phyloP scores from a whole-genome alignment of 768 basidiomycete species.

The Naganishia vaughanmartiniae region DNA sequence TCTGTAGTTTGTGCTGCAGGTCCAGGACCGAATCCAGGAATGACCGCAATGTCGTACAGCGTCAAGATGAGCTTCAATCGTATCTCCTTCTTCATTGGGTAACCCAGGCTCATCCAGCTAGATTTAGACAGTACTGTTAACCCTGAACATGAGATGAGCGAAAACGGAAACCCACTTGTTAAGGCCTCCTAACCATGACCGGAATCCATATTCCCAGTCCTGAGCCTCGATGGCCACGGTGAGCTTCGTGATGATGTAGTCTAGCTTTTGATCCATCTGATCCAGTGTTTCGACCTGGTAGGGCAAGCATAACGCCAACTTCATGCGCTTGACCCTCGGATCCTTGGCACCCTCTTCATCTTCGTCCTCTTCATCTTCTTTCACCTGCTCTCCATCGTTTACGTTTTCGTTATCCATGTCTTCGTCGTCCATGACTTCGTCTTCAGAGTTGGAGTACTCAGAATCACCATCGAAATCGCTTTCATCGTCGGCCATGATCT shows the following conservation, averaged over 20 bases:
- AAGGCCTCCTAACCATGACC: conserved; percentile 75
- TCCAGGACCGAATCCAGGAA: conserved; percentile 34
- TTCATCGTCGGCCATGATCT: conserved; percentile 16
- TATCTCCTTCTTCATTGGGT: conserved; percentile 77
- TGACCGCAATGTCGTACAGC: conserved; percentile 71
- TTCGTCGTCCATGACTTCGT: conserved; percentile 18
- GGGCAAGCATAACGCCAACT: conserved; percentile 58
- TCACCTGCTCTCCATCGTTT: conserved; percentile 4
- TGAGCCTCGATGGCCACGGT: conserved; percentile 72
- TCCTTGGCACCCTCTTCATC: conserved; percentile 15
- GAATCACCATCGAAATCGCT: conserved; percentile 19
- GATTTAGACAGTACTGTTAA: conserved; percentile 16
- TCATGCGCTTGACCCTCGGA: conserved; percentile 27
- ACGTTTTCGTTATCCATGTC: conserved; percentile 18
- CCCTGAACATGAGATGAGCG: not conserved
- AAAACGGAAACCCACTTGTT: conserved; percentile 56
- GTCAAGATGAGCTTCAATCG: conserved; percentile 71
- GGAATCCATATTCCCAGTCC: conserved; percentile 75
- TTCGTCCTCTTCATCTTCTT: conserved; percentile 16
- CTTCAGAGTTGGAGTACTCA: conserved; percentile 19
- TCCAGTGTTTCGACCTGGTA: conserved; percentile 73
- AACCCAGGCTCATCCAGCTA: conserved; percentile 80
- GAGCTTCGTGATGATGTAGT: conserved; percentile 66
- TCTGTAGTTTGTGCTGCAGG: conserved; percentile 22
- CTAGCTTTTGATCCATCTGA: conserved; percentile 73